A percentile compares a stretch with the other conserved stretches of the same genome.
Evolutionary conservation across 202 grass and related monocot species (phyloP).

Genomic region (Eragrostis tef): DNA sequence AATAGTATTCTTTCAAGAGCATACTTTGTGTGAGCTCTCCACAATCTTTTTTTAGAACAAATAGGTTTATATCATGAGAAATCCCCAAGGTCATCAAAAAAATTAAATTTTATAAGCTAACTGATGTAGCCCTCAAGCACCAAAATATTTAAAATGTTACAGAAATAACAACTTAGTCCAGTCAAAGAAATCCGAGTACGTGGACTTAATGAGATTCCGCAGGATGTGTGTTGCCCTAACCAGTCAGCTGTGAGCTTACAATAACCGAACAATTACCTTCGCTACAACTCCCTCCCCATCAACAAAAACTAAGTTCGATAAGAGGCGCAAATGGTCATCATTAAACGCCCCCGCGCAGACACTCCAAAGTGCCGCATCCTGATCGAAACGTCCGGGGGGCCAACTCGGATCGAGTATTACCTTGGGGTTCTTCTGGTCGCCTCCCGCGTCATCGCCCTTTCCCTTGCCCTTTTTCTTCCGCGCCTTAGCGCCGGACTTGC

Average conservation of each 20-base stretch:
- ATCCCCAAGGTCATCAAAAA: constrained; percentile 3
- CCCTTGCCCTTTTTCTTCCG: constrained; percentile 71
- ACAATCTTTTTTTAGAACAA: not conserved
- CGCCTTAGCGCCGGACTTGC: constrained; percentile 72
- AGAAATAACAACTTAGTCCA: not conserved
- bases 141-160: not conserved
- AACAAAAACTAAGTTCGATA: not conserved
- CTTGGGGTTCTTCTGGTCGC: constrained; percentile 88
- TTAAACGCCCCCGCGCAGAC: not conserved
- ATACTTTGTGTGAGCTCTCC: not conserved
- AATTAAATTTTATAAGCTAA: constrained; percentile 4
- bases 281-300: not conserved
- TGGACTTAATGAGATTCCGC: not conserved
- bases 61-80: not conserved
- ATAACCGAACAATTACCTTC: not conserved
- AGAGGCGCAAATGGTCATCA: no score
- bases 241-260: not conserved
- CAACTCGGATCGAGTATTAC: constrained; percentile 41
- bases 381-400: not conserved
- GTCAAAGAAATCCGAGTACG: not conserved
- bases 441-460: constrained; percentile 55
- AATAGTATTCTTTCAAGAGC: not conserved
- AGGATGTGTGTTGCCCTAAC: not conserved
- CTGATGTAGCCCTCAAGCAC: not conserved
- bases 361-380: not conserved